Base-by-base conservation (phyloP, 345 rosid genomes). In the Arabis hirsuta region DNA sequence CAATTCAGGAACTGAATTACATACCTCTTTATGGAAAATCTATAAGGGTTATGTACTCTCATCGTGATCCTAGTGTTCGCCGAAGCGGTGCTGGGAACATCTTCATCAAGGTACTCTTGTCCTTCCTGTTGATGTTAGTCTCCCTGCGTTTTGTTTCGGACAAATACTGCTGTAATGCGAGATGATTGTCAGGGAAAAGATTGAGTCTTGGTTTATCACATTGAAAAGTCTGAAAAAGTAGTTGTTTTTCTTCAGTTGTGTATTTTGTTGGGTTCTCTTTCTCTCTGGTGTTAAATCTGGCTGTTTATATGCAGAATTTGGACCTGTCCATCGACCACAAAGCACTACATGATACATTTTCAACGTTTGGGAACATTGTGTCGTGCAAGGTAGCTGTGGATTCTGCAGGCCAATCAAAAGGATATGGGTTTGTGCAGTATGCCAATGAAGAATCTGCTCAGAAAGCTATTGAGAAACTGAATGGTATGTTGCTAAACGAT, bases 351-450 rank as follows among this genome's bases (percentile, higher is more conserved):
- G 97, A 94, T 29, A 94, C 96, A 0, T 91, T 94, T 76, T 84
- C 90, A 13, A 24, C 85, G 22, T 94, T 94, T 50, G 98, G 98
- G 54, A 91, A 79, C 76, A 86, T 94, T 50, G 91, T 94, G 12
- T 94, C 98, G 4, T 94, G 98, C 84, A 94, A 91, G 90, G 89
- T 94, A 22, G 96, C 97, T 42, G 89, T 96, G 46, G 98, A 94
- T 71, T 1, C 82, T 44, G 77, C 87, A 57, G 98, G 97, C 72
- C 95, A 89, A 71, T 91, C 98, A 5, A 94, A 83, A 76, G 97
- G 97, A 65, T 91, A 89, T 79, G 98, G 98, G 5, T 94, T 91
- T 84, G 96, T 94, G 24, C 98, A 94, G 79, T 91, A 81, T 58
- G 96, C 90, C 13, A 81, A 50, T 54, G 98, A 86, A 59, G 97